Evolutionary conservation across 2,329 filamentous ascomycete genomes (phyloP).

Genomic region (Aureobasidium sp.): DNA sequence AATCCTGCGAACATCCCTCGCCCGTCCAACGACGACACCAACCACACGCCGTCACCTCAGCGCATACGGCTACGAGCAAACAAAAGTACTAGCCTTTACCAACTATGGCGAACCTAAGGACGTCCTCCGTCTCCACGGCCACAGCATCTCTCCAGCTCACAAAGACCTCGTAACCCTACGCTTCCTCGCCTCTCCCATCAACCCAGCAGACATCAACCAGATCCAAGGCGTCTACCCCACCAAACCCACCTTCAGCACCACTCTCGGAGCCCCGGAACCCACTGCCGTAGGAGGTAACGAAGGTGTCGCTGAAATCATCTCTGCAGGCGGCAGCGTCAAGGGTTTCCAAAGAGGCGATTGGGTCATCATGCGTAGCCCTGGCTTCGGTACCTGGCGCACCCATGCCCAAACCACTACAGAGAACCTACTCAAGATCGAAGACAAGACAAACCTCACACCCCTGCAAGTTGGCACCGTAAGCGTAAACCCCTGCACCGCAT

Average conservation of each 20-base stretch:
- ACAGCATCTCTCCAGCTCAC: conserved; percentile 69
- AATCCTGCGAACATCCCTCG: background rate
- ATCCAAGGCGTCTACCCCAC: conserved; percentile 94
- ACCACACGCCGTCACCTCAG: conserved; percentile 36
- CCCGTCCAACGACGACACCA: background rate
- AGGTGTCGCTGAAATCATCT: conserved; percentile 82
- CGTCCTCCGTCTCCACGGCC: conserved; percentile 59
- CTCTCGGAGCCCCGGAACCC: conserved; percentile 67
- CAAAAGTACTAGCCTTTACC: conserved; percentile 70
- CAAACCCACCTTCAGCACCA: conserved; percentile 66
- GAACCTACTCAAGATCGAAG: conserved; percentile 58
- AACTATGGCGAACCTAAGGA: conserved; percentile 66
- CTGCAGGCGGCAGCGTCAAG: conserved; percentile 53
- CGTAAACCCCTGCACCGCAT: conserved; percentile 91
- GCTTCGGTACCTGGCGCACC: conserved; percentile 91
- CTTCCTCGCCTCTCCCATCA: conserved; percentile 84
- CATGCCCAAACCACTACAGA: conserved; percentile 60
- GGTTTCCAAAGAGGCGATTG: conserved; percentile 72
- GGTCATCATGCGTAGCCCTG: conserved; percentile 78
- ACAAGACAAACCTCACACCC: conserved; percentile 60
- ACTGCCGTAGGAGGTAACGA: conserved; percentile 82
- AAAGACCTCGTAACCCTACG: conserved; percentile 67
- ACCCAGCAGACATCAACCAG: conserved; percentile 96
- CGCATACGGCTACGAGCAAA: conserved; percentile 72
- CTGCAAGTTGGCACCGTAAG: conserved; percentile 79